phyloP scores from a whole-genome alignment of 192 early-diverging fungal genomes.

The Entomortierella parvispora region DNA sequence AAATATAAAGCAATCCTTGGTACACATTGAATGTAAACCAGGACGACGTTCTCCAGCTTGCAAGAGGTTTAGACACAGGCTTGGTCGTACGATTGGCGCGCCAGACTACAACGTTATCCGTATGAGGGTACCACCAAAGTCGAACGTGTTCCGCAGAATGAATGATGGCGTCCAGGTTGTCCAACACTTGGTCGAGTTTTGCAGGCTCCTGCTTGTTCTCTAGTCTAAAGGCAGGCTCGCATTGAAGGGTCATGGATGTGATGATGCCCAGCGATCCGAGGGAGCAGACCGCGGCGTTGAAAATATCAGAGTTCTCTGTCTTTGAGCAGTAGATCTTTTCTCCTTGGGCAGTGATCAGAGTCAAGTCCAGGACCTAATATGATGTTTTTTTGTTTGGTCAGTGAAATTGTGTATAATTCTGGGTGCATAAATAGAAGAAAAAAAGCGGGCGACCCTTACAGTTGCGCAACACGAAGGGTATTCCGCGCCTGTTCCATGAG shows the following conservation, averaged over 20 bases:
- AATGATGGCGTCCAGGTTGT: constrained; percentile 60
- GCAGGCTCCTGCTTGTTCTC: constrained; percentile 73
- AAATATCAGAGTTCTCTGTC: constrained; percentile 57
- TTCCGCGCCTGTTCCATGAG: constrained; percentile 75
- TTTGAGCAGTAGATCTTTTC: constrained; percentile 62
- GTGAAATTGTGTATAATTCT: no score
- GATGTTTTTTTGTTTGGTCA: no score
- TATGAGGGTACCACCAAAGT: constrained; percentile 85
- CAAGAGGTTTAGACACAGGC: constrained; percentile 2
- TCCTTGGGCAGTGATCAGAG: constrained; percentile 69
- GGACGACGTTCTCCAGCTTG: constrained; percentile 19
- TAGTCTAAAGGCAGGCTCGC: constrained; percentile 71
- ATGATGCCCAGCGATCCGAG: constrained; percentile 78
- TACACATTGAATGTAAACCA: constrained; percentile 59
- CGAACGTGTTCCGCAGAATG: constrained; percentile 78
- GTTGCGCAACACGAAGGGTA: constrained; percentile 67
- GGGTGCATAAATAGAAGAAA: no score
- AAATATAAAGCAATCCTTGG: constrained; percentile 66
- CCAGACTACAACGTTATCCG: constrained; percentile 75
- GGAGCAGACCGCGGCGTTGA: constrained; percentile 74
- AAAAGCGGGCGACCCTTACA: constrained; percentile 58
- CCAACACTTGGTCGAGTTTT: constrained; percentile 63
- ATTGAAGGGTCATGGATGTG: constrained; percentile 71
- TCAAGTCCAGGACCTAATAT: constrained; percentile 61
- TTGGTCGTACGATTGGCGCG: constrained; percentile 68